Conservation (phyloP, 2,329 filamentous ascomycete species). For the Talaromyces funiculosus region DNA sequence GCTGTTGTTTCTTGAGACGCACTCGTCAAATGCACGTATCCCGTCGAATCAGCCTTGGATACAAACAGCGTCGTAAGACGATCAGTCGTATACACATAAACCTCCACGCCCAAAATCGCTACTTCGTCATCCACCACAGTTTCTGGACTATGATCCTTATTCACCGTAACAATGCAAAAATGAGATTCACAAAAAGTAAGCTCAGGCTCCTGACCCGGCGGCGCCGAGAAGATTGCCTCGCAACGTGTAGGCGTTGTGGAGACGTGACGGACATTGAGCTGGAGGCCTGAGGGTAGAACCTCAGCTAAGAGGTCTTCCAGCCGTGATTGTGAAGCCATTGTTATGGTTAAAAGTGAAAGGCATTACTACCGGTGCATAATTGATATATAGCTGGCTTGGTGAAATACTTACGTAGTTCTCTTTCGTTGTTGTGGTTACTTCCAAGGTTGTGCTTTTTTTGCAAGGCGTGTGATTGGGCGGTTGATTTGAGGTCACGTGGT, state of each 20-base stretch:
- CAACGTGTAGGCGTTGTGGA: constrained; percentile 75
- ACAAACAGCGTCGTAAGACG: constrained; percentile 84
- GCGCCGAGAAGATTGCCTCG: constrained; percentile 71
- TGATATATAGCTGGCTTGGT: neutral
- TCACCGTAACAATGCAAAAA: constrained; percentile 59
- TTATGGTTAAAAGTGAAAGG: too few species aligned
- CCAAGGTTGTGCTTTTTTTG: neutral
- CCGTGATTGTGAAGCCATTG: constrained; percentile 26
- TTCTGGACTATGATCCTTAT: constrained; percentile 15
- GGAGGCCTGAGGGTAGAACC: constrained; percentile 47
- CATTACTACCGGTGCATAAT: neutral
- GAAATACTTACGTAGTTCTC: too few species aligned
- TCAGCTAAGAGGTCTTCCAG: constrained; percentile 46
- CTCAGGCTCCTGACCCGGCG: constrained; percentile 65
- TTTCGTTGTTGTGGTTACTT: neutral
- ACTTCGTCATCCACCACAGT: constrained; percentile 43
- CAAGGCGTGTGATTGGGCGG: neutral
- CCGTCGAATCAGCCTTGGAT: constrained; percentile 94
- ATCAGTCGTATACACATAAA: constrained; percentile 78
- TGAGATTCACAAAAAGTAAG: constrained; percentile 83
- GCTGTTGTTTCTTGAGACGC: constrained; percentile 20
- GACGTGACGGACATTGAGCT: constrained; percentile 74
- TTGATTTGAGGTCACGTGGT: neutral
- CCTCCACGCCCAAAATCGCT: constrained; percentile 76
- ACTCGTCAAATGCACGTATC: constrained; percentile 64